Percentiles rank a stretch among this genome's conserved stretches.
phyloP scores from a whole-genome alignment of 306 rosid species.

The Albizia julibrissin region DNA sequence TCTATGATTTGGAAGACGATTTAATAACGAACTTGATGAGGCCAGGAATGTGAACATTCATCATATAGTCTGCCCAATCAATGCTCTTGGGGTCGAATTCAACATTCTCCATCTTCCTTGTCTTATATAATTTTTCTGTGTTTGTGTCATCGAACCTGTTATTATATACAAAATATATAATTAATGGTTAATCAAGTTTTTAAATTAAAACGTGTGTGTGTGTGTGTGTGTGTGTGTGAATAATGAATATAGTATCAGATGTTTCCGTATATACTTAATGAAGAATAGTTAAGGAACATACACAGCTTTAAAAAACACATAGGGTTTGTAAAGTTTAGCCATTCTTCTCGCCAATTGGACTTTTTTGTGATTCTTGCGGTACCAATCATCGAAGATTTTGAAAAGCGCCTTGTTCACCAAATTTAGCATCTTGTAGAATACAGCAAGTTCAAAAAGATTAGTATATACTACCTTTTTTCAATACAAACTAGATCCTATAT shows the following conservation, averaged over 20 bases:
- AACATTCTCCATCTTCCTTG: neutral
- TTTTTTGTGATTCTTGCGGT: neutral
- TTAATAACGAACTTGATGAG: neutral
- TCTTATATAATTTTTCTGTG: neutral
- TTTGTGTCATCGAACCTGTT: neutral
- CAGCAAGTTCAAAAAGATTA: neutral
- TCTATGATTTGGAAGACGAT: neutral
- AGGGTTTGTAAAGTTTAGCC: neutral
- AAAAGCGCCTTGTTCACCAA: neutral
- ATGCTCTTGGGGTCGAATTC: neutral
- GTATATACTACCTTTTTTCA: too few relatives aligned
- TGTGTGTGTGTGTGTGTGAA: too few relatives aligned
- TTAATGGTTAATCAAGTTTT: neutral
- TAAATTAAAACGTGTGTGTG: too few relatives aligned
- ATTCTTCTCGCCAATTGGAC: neutral
- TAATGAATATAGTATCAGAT: too few relatives aligned
- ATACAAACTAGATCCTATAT: too few relatives aligned
- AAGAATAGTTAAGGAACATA: neutral
- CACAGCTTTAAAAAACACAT: neutral
- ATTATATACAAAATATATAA: neutral
- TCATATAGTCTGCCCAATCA: neutral
- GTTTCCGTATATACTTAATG: neutral
- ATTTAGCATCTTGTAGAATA: neutral
- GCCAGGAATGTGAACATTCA: slow-evolving; percentile 1
- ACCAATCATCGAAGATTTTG: neutral